Percentiles rank a stretch among this genome's conserved stretches.
Conservation (phyloP, 805 yeast species). For the Lachancea quebecensis region DNA sequence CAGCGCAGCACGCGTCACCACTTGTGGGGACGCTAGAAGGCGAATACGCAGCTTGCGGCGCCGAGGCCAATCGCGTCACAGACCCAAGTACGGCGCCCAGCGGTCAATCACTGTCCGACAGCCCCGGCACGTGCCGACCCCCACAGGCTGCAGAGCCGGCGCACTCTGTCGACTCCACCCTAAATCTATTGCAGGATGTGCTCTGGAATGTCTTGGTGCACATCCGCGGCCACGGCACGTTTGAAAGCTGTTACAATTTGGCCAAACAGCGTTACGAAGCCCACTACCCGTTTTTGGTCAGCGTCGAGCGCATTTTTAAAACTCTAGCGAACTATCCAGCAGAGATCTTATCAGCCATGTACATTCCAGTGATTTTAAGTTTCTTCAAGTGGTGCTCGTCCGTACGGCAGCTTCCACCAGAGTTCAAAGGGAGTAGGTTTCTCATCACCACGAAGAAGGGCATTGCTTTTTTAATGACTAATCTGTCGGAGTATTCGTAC, state of each 20-base stretch:
- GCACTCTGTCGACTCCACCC: slow-evolving; percentile 1
- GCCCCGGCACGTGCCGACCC: too few species aligned
- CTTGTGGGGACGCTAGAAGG: neutral
- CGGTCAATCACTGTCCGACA: too few species aligned
- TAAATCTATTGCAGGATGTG: slow-evolving; percentile 4
- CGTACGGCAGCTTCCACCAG: neutral
- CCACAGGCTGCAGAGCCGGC: neutral
- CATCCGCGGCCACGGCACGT: slow-evolving; percentile 5
- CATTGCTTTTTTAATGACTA: slow-evolving; percentile 3
- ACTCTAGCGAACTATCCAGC: slow-evolving; percentile 5
- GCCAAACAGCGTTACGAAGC: slow-evolving; percentile 4
- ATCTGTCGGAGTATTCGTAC: slow-evolving; percentile 3
- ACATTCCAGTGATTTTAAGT: slow-evolving; percentile 9
- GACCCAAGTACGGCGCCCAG: too few species aligned
- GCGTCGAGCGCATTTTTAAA: slow-evolving; percentile 4
- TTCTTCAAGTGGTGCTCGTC: slow-evolving; percentile 9
- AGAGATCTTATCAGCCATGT: slow-evolving; percentile 6
- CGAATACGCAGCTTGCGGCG: neutral
- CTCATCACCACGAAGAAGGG: slow-evolving; percentile 7
- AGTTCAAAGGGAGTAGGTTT: neutral
- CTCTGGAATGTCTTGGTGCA: slow-evolving; percentile 4
- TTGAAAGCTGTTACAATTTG: slow-evolving; percentile 3
- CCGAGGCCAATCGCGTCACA: too few species aligned
- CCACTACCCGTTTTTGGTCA: neutral
- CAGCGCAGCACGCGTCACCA: neutral